Evolutionary conservation across 2,329 filamentous ascomycete genomes (phyloP).

Genomic region (Aureobasidium sp.): DNA sequence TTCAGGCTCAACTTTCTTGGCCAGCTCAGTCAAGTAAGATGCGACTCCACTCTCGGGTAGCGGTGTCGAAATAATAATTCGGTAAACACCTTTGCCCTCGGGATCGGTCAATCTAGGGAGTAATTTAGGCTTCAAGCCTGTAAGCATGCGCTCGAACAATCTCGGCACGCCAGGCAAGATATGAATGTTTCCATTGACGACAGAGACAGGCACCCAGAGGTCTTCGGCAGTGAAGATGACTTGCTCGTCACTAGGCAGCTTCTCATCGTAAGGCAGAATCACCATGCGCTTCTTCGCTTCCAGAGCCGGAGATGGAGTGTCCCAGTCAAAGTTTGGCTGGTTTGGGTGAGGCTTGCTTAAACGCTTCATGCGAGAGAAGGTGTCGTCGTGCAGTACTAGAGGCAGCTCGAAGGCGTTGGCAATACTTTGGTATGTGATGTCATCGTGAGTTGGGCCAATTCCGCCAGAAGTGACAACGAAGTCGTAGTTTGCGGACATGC

Average conservation of each 20-base stretch:
- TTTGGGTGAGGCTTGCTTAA: slow-evolving; percentile 67
- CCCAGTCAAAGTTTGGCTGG: slow-evolving; percentile 75
- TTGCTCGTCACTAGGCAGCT: slow-evolving; percentile 56
- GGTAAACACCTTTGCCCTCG: slow-evolving; percentile 69
- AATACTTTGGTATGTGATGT: slow-evolving; percentile 94
- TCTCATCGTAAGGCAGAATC: slow-evolving; percentile 68
- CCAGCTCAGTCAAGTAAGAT: slow-evolving; percentile 72
- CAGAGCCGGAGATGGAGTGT: slow-evolving; percentile 68
- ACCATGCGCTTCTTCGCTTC: slow-evolving; percentile 88
- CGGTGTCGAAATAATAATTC: slow-evolving; percentile 81
- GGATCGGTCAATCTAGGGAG: slow-evolving; percentile 68
- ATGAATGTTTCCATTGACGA: slow-evolving; percentile 89
- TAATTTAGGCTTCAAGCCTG: slow-evolving; percentile 65
- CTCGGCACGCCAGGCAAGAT: slow-evolving; percentile 85
- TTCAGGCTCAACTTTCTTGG: slow-evolving; percentile 61
- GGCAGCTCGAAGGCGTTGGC: slow-evolving; percentile 78
- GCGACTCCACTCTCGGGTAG: slow-evolving; percentile 81
- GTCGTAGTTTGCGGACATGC: slow-evolving; percentile 87
- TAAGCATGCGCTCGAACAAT: slow-evolving; percentile 72
- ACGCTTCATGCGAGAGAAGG: slow-evolving; percentile 75
- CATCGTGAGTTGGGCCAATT: slow-evolving; percentile 95
- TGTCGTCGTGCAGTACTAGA: slow-evolving; percentile 68
- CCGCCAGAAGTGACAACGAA: slow-evolving; percentile 93
- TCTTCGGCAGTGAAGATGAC: slow-evolving; percentile 72
- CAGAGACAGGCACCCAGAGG: slow-evolving; percentile 82